Conservation (phyloP, 2,329 filamentous ascomycete species). For the Fusarium sororula region DNA sequence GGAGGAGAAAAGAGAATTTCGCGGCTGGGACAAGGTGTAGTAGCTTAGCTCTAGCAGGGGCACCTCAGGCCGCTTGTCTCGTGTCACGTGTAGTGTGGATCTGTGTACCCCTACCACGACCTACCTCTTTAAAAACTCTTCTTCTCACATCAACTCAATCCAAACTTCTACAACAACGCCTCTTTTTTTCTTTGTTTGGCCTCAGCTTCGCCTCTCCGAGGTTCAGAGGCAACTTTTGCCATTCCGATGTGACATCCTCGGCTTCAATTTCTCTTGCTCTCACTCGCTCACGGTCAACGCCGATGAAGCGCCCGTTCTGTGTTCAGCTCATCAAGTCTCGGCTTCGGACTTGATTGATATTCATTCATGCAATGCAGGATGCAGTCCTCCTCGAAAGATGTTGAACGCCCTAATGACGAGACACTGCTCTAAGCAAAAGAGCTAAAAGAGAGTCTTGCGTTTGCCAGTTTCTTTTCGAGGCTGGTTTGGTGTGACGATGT, state of each 20-base stretch:
- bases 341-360: conserved; percentile 25
- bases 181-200: background rate
- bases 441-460: background rate
- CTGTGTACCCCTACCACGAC: conserved; percentile 3
- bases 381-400: conserved; percentile 5
- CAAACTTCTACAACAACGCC: conserved; percentile 11
- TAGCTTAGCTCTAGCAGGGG: background rate
- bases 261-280: background rate
- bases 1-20: conserved; percentile 39
- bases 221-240: conserved; percentile 17
- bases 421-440: background rate
- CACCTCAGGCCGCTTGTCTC: background rate
- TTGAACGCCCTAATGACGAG: conserved; percentile 18
- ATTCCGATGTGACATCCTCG: conserved; percentile 2
- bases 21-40: background rate
- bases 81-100: conserved; percentile 42
- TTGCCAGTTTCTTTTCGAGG: conserved; percentile 6
- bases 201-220: conserved; percentile 3
- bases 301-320: conserved; percentile 9
- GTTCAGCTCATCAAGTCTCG: background rate
- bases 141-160: background rate
- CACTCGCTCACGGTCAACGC: conserved; percentile 7
- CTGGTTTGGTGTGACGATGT: conserved; percentile 15
- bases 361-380: conserved; percentile 13
- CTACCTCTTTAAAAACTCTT: conserved; percentile 19